Evolutionary conservation across 2,329 filamentous ascomycete genomes (phyloP).

Genomic region (Botrytis deweyae): DNA sequence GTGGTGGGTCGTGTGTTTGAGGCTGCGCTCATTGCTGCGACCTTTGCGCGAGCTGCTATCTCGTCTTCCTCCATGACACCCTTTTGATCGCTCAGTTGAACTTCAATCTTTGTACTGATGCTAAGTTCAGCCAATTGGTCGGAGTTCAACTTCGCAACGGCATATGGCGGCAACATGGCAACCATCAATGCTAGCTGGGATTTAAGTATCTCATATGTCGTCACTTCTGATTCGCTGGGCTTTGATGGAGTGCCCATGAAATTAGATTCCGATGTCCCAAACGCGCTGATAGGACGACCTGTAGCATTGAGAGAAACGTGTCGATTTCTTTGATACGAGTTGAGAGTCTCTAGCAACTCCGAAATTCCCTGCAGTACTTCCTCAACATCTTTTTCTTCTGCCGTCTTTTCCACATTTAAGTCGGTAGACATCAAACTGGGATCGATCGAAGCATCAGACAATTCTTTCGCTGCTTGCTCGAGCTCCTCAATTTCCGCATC

Average conservation of each 20-base stretch:
- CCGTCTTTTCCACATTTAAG: conserved; percentile 49
- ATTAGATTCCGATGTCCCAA: conserved; percentile 60
- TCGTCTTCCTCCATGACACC: conserved; percentile 57
- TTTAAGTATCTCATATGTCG: conserved; percentile 53
- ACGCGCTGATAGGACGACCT: conserved; percentile 59
- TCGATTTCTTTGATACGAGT: conserved; percentile 77
- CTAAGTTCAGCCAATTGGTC: conserved; percentile 54
- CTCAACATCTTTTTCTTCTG: conserved; percentile 61
- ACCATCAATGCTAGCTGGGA: conserved; percentile 53
- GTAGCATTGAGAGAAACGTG: conserved; percentile 67
- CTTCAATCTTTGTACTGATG: conserved; percentile 51
- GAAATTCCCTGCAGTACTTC: conserved; percentile 71
- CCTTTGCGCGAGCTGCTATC: conserved; percentile 33
- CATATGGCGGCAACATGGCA: conserved; percentile 53
- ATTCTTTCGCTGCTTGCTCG: conserved; percentile 55
- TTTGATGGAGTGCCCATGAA: conserved; percentile 59
- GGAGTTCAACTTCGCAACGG: conserved; percentile 56
- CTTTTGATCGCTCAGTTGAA: conserved; percentile 48
- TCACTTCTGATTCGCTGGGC: conserved; percentile 57
- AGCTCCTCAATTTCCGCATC: conserved; percentile 39
- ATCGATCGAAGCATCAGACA: conserved; percentile 58
- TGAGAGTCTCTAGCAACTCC: conserved; percentile 71
- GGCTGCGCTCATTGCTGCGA: conserved; percentile 29
- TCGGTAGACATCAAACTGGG: conserved; percentile 47
- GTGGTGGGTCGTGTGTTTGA: conserved; percentile 28